Evolutionary conservation across 305 asterid genomes (phyloP), one percentile per base, ranked within the genome.

Genomic region (Fraxinus paxiana): DNA sequence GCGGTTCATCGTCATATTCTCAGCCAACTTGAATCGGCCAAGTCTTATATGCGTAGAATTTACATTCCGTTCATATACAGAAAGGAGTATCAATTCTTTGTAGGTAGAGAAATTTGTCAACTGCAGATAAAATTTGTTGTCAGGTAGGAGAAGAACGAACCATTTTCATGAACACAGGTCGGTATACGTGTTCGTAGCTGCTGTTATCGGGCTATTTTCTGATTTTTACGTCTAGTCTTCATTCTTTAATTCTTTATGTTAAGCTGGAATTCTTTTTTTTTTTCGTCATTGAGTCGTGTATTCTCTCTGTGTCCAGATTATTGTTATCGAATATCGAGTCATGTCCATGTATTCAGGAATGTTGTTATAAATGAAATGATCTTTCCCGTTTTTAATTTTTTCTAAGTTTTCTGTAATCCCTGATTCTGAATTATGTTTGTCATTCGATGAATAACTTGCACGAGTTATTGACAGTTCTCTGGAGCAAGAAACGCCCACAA

Each of bases 31-130:
- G 92, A 87, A 82, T 71, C 46, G 35, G 41, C 24, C 56, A 46
- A 28, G 59, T 72, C 43, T 63, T 41, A 82, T 13, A 80, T 35
- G 46, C 54, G 71, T 28, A 82, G 24, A 33, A 75, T 74, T 61
- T 69, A 46, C 51, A 2, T 71, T 30, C 34, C 65, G 38, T 82
- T 78, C 51, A 61, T 54, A 54, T 54, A 5, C 26, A 56, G 77
- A 80, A 79, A 80, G 83, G 84, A 76, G 82, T 75, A 63, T 77
- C 75, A 80, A 85, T 92, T 88, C 87, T 84, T 92, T 89, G 90
- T 88, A 89, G 90, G 86, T 85, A 90, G 75, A 83, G 77, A 73
- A 76, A 73, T 73, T 9, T 74, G 73, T 83, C 75, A 9, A 79
- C 71, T 86, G 93, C 89, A 89, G 90, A 86, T 86, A 87, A 67